Conservation (phyloP, 148 eudicot genomes). For the Vaccinium myrtillus region DNA sequence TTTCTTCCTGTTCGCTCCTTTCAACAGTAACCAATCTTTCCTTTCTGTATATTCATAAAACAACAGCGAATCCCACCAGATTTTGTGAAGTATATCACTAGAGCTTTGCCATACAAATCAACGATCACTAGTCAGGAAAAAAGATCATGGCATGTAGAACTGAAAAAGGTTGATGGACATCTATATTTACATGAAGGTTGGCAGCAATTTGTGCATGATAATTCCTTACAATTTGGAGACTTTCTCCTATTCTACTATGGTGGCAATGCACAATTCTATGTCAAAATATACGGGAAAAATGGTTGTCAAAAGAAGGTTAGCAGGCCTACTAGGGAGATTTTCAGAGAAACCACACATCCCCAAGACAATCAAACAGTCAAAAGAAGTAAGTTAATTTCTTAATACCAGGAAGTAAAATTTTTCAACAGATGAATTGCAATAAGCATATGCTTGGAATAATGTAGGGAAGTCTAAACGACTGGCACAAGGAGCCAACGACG, state of each 20-base stretch:
- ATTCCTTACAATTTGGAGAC: slow-evolving; percentile 21
- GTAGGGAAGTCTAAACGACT: not conserved
- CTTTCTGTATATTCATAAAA: not conserved
- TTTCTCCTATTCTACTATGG: slow-evolving; percentile 20
- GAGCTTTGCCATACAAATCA: slow-evolving; percentile 15
- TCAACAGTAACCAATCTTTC: not conserved
- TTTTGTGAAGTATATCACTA: slow-evolving; percentile 9
- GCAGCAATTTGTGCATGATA: slow-evolving; percentile 20
- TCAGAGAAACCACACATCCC: not conserved
- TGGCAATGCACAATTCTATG: slow-evolving; percentile 9
- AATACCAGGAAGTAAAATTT: not conserved
- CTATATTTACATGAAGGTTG: slow-evolving; percentile 20
- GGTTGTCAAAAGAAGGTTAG: slow-evolving; percentile 18
- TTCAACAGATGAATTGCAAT: not conserved
- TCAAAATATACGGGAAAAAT: slow-evolving; percentile 13
- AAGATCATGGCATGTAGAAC: slow-evolving; percentile 19
- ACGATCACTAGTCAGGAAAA: slow-evolving; percentile 3
- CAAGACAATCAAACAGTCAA: not conserved
- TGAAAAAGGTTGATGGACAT: not conserved
- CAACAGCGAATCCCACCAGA: slow-evolving; percentile 16
- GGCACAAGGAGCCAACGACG: not conserved
- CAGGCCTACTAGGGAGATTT: not conserved
- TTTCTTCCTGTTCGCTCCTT: not conserved
- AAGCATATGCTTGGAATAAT: not conserved
- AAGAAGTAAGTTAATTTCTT: slow-evolving; percentile 2